These are phyloP conservation scores for Gossypium schwendimanii DNA, from an alignment of 441 rosid genomes.

Conservation along the genomic window DNA sequence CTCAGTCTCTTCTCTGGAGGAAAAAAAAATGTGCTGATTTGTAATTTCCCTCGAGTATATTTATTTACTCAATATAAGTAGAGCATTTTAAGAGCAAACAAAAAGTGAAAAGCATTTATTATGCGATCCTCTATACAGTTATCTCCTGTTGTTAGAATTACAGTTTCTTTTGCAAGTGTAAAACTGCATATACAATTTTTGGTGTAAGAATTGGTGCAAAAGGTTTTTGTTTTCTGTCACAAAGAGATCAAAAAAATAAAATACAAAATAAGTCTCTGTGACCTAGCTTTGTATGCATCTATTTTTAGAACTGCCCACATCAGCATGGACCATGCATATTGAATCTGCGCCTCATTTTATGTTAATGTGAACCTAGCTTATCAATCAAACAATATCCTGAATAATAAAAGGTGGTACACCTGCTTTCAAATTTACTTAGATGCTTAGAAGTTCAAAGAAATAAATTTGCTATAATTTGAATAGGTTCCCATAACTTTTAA, in stretches of 20 bases:
- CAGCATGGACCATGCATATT: neutral
- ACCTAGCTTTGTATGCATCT: neutral
- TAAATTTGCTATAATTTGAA: neutral
- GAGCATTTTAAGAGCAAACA: neutral
- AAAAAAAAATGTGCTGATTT: neutral
- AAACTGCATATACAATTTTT: neutral
- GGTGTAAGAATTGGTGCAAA: neutral
- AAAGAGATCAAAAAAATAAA: neutral
- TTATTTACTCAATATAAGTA: neutral
- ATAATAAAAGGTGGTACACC: neutral
- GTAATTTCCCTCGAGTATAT: neutral
- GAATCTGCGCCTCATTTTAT: neutral
- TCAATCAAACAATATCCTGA: neutral
- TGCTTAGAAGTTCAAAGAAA: neutral
- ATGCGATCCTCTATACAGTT: neutral
- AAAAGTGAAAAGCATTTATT: neutral
- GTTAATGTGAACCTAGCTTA: neutral
- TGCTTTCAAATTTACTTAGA: neutral
- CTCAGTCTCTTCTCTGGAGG: neutral
- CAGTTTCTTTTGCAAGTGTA: neutral
- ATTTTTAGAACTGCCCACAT: neutral
- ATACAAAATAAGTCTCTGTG: neutral
- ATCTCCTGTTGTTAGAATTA: neutral
- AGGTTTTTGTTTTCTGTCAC: too few relatives aligned
- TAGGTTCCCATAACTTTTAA: neutral